Evolutionary conservation across 73 alveolate species (phyloP), one percentile per base, ranked within the genome.

Genomic region (Symbiodinium pilosum): DNA sequence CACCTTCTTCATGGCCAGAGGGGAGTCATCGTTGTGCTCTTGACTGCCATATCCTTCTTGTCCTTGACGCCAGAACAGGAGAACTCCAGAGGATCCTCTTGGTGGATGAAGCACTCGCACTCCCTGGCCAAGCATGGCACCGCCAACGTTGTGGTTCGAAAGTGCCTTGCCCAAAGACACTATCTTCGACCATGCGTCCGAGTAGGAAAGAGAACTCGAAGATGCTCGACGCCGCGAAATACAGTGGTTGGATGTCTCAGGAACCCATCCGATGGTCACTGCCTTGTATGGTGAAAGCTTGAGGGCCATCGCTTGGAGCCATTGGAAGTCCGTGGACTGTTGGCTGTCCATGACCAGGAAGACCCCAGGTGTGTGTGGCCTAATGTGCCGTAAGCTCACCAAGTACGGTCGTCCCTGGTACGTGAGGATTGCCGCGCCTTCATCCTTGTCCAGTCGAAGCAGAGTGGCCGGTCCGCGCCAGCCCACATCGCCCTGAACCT

Each of bases 391-490:
- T 9, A 88, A 8, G 16, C 86, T 24, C 41, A 56, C 64, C 52
- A 88, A 40, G 36, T 88, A 88, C 7, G 95, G 95, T 38, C 77
- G n/a, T 0, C 95, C 95, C 16, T 88, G 95, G 39, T 32, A 73
- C 34, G 20, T 6, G 3, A 73, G 30, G 0, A 73, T 36, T 0
- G 85, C 85, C 1, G 85, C 40, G 43, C 95, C 95, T 0, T 88
- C 86, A 1, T 40, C 39, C 21, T 4, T 24, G 24, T 88, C 86
- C 26, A 88, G 39, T 0, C 68, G 56, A 1, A 88, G 95, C 0
- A 88, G 73, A 0, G 40, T 12, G 0, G 95, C 95, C 0, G 95
- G 95, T 0, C 95, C 95, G 0, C 95, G 36, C 95, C 95, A 88
- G 16, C 95, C 95, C 0, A 77, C 86, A 38, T 88, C 95, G 32